Base-by-base conservation (phyloP, 1,284 basidiomycete genomes). In the Thelephora terrestris region DNA sequence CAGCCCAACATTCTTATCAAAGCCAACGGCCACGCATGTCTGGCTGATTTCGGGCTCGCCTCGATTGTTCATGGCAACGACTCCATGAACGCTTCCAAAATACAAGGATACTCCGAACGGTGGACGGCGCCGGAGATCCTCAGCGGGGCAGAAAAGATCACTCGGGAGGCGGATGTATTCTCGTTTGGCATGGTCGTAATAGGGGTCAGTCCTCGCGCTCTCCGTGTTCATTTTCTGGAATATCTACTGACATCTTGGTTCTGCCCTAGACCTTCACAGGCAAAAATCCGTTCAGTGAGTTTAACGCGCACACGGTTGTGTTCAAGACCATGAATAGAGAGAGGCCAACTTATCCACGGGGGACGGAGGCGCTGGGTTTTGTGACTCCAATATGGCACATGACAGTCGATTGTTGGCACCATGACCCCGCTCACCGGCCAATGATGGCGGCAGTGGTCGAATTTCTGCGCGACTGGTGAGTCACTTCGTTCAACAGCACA, bases 21-120 rank as follows among this genome's bases (percentile, higher is more conserved):
- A 3, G 2, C n/a, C 14, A 17, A 27, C 7, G 79, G 39, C 7
- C 39, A 20, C 25, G 21, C 39, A 14, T 18, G 39, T n/a, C n/a
- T 42, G 14, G n/a, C 25, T 2, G 39, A 42, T 20, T 42, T 42
- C n/a, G 39, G 39, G 16, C 20, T 42, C 6, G 25, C 39, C 21
- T 42, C 39, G 14, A 25, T 42, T n/a, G 10, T n/a, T n/a, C 20
- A 25, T n/a, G 25, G 25, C 10, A 23, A 20, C 21, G 6, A 42
- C 39, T 21, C 39, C 25, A n/a, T 18, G 5, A 5, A 6, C 21
- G 39, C n/a, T 25, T 18, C 39, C 3, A 7, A 25, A 10, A 12
- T 18, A 23, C 39, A 42, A 5, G 39, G 39, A 42, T 10, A 32
- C 14, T 18, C 39, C 9, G 14, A 2, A 23, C 9, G 39, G 25